Conservation (phyloP, 352 stramenopile species). For the Pythium vanterpoolii region DNA sequence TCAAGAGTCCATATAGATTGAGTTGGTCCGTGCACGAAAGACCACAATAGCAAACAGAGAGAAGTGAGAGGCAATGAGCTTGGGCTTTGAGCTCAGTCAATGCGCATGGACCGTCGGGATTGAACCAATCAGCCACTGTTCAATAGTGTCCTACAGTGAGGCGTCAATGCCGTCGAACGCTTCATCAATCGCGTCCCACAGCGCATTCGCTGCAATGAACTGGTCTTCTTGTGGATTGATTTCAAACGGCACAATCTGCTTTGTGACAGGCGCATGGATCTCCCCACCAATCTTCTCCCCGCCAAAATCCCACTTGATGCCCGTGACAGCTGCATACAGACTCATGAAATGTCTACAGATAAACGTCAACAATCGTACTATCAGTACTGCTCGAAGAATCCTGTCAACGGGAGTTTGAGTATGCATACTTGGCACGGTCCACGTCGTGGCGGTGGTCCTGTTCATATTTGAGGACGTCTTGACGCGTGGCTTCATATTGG, state of each 20-base stretch:
- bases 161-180: slow-evolving; percentile 57
- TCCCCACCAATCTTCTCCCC: slow-evolving; percentile 48
- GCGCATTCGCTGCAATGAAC: slow-evolving; percentile 54
- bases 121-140: background rate
- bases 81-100: too few relatives aligned
- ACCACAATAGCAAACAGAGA: background rate
- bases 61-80: background rate
- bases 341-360: slow-evolving; percentile 66
- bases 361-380: too few relatives aligned
- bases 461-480: slow-evolving; percentile 56
- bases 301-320: slow-evolving; percentile 82
- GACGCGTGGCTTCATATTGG: slow-evolving; percentile 63
- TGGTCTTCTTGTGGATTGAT: slow-evolving; percentile 44
- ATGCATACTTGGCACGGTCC: slow-evolving; percentile 55
- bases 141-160: slow-evolving; percentile 30
- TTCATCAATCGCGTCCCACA: slow-evolving; percentile 71
- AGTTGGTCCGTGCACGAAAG: background rate
- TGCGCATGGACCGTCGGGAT: too few relatives aligned
- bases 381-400: too few relatives aligned
- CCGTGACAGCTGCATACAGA: slow-evolving; percentile 65
- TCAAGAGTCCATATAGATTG: background rate
- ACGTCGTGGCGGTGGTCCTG: slow-evolving; percentile 68
- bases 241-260: slow-evolving; percentile 57
- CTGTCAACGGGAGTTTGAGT: background rate
- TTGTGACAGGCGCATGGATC: slow-evolving; percentile 57